Conservation (phyloP, 768 basidiomycete species). For the Leccinellum luteum region DNA sequence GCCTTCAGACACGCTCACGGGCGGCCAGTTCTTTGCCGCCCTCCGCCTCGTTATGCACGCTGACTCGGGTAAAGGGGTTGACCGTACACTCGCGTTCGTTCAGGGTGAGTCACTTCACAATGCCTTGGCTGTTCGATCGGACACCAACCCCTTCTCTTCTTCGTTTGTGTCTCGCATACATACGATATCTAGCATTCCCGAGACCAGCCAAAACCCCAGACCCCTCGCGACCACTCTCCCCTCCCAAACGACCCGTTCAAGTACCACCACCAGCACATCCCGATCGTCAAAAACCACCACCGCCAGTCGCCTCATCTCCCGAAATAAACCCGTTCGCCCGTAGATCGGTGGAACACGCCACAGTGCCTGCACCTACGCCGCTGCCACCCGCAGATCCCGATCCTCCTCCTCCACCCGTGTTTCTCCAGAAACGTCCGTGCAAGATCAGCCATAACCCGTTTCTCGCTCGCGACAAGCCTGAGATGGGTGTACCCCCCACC, state of each 20-base stretch:
- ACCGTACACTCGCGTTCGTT: conserved; percentile 66
- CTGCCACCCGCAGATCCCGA: conserved; percentile 8
- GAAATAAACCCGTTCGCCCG: conserved; percentile 32
- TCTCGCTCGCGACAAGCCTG: conserved; percentile 23
- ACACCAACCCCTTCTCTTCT: background rate
- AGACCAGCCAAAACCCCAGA: conserved; percentile 4
- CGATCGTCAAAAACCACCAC: conserved; percentile 24
- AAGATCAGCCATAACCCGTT: conserved; percentile 33
- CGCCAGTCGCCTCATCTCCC: conserved; percentile 16
- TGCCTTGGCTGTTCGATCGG: background rate
- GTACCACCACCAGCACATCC: conserved; percentile 28
- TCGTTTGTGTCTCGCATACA: background rate
- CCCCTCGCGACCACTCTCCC: conserved; percentile 14
- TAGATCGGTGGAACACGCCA: conserved; percentile 17
- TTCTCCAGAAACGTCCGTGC: conserved; percentile 12
- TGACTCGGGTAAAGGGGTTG: conserved; percentile 58
- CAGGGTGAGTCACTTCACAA: conserved; percentile 54
- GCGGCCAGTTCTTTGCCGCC: conserved; percentile 76
- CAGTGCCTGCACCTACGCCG: background rate
- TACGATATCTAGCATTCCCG: conserved; percentile 17
- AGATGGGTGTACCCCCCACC: background rate
- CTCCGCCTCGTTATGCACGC: conserved; percentile 65
- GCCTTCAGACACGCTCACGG: conserved; percentile 51
- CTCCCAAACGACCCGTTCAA: conserved; percentile 21
- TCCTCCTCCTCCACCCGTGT: background rate